Percentiles rank a stretch among this genome's conserved stretches.
These are phyloP conservation scores for Rhizopogon sp. DNA, from an alignment of 768 basidiomycete species.

Conservation along the genomic window DNA sequence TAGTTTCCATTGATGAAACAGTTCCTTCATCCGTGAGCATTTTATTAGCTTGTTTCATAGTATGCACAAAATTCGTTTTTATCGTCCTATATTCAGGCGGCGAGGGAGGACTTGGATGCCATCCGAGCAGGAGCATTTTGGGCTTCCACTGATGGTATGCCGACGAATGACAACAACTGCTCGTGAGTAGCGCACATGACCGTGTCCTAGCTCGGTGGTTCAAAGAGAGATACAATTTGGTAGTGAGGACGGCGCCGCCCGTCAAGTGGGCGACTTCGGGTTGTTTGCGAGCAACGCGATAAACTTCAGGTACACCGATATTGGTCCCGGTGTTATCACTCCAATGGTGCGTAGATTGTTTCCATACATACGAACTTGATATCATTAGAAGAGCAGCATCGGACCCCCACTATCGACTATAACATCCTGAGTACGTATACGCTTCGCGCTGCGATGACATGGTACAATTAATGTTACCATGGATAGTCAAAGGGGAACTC, in stretches of 20 bases:
- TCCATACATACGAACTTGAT: not conserved
- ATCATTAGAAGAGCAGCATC: slow-evolving; percentile 5
- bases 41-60: slow-evolving; percentile 18
- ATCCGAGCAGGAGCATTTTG: slow-evolving; percentile 34
- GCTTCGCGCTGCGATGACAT: not conserved
- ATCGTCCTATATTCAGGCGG: too few relatives aligned
- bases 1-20: slow-evolving; percentile 33
- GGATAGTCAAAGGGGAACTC: slow-evolving; percentile 48
- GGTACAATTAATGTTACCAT: not conserved
- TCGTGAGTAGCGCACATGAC: slow-evolving; percentile 22
- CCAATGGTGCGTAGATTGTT: slow-evolving; percentile 38
- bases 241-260: slow-evolving; percentile 48
- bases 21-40: slow-evolving; percentile 20
- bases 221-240: not conserved
- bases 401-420: slow-evolving; percentile 56
- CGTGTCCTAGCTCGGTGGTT: not conserved
- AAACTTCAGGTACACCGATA: slow-evolving; percentile 47
- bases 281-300: slow-evolving; percentile 35
- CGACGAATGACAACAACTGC: slow-evolving; percentile 51
- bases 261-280: slow-evolving; percentile 38
- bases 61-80: too few relatives aligned
- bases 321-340: slow-evolving; percentile 45
- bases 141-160: slow-evolving; percentile 43
- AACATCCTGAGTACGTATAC: slow-evolving; percentile 48
- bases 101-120: slow-evolving; percentile 1